Conservation (phyloP, 176 grass and related monocot genomes). For the Luzula sylvatica region DNA sequence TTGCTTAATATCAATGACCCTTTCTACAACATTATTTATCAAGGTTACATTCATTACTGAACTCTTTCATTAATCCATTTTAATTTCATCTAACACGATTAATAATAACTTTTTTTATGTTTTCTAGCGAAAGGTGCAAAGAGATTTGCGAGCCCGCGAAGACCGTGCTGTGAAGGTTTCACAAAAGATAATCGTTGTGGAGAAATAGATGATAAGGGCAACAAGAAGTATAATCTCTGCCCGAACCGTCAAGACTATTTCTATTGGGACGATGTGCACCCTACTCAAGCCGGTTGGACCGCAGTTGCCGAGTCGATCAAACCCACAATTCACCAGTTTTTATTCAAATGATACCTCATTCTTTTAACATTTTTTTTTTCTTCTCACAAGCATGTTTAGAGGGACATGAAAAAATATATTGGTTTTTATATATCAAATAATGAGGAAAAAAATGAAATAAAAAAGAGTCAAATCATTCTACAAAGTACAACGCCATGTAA, state of each 20-base stretch:
- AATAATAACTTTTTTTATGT: not conserved
- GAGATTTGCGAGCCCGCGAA: conserved; percentile 26
- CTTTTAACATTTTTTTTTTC: no score
- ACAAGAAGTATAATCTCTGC: conserved; percentile 37
- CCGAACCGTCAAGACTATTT: conserved; percentile 30
- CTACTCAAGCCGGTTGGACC: conserved; percentile 74
- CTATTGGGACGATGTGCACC: conserved; percentile 82
- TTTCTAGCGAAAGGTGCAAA: conserved; percentile 1
- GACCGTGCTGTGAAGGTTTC: conserved; percentile 56
- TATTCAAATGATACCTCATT: conserved; percentile 13
- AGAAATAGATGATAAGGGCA: conserved; percentile 49
- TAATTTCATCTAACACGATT: no score
- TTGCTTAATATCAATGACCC: conserved; percentile 52
- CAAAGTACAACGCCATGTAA: no score
- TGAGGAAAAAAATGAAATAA: no score
- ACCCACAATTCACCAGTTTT: conserved; percentile 25
- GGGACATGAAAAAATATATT: no score
- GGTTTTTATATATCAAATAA: no score
- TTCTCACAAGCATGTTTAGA: no score
- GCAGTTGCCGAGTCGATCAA: conserved; percentile 37
- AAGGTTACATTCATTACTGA: not conserved
- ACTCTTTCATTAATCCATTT: no score
- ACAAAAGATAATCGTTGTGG: conserved; percentile 42
- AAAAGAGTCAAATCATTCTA: no score
- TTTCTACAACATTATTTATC: conserved; percentile 16